Base-by-base conservation (phyloP, 1,284 basidiomycete genomes). In the Microbotryum violaceum region DNA sequence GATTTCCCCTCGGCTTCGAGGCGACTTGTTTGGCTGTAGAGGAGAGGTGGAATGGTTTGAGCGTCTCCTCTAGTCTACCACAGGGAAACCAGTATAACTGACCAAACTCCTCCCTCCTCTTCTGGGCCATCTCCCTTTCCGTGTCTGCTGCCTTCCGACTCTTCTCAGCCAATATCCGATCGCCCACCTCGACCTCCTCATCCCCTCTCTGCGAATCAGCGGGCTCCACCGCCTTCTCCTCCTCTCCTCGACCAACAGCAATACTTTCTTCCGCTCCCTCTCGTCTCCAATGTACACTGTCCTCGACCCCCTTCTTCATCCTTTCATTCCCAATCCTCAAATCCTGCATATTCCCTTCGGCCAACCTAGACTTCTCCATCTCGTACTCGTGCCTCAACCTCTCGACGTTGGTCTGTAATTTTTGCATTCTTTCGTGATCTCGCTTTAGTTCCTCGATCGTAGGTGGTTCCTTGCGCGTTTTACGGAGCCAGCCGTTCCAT, bases 401-500 rank as follows among this genome's bases (percentile, higher is more conserved):
- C 1, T 29, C 31, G 42, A 68, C 64, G 50, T 68, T 68, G 8
- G 49, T 51, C 18, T 54, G 42, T 2, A 68, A 33, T 2, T 57
- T 45, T 6, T 57, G 16, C 52, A 63, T 61, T 12, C 66, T 58
- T 16, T 20, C 16, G 20, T 29, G 16, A 55, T 68, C 66, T 1
- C 6, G 6, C 33, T 61, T 31, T 5, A 68, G 57, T 27, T 68
- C 66, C 12, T 56, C 20, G 2, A 65, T 42, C 1, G 59, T 54
- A 0, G 66, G 66, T 1, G 66, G 64, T 1, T 61, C 52, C 3
- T 50, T 46, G 9, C 66, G 53, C 0, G 66, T 68, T 14, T 64
- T 49, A 14, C 66, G 58, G 20, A 68, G 50, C 66, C 66, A 68
- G 7, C 59, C 21, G 23, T 57, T 53, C 66, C 66, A 68, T 62